Percentiles rank a stretch among this genome's conserved stretches.
Evolutionary conservation across 192 early-diverging fungal genomes (phyloP).

Genomic region (Backusella australiensis): DNA sequence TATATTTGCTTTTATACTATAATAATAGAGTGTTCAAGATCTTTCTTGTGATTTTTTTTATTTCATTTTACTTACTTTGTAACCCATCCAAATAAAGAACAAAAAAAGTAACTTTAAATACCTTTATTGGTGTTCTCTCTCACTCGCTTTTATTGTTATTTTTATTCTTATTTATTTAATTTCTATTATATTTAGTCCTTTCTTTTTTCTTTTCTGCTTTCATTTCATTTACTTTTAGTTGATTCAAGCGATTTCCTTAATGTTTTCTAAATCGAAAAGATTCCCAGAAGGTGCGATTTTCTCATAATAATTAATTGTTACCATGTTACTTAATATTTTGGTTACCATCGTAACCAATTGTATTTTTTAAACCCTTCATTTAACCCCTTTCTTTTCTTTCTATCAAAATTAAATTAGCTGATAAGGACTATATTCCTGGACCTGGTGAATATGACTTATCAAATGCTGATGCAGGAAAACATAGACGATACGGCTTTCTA

Average conservation of each 20-base stretch:
- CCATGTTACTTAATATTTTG: neutral
- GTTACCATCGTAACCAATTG: neutral
- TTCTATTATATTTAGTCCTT: neutral
- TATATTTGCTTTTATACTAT: neutral
- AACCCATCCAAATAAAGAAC: constrained; percentile 9
- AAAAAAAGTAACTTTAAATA: constrained; percentile 10
- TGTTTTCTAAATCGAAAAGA: constrained; percentile 28
- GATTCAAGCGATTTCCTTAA: neutral
- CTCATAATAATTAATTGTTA: neutral
- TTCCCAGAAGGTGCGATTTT: constrained; percentile 19
- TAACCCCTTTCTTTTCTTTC: neutral
- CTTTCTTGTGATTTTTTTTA: neutral
- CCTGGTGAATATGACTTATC: constrained; percentile 24
- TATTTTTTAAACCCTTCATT: neutral
- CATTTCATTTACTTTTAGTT: neutral
- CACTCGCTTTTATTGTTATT: constrained; percentile 1
- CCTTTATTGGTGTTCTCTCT: neutral
- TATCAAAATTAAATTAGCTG: neutral
- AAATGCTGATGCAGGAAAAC: neutral
- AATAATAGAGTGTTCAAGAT: neutral
- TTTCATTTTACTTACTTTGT: constrained; percentile 1
- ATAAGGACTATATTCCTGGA: constrained; percentile 26
- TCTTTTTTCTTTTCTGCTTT: neutral
- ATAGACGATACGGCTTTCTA: constrained; percentile 6
- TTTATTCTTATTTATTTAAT: neutral